phyloP scores from a whole-genome alignment of 1,284 basidiomycete genomes.

The Irpex sp. region DNA sequence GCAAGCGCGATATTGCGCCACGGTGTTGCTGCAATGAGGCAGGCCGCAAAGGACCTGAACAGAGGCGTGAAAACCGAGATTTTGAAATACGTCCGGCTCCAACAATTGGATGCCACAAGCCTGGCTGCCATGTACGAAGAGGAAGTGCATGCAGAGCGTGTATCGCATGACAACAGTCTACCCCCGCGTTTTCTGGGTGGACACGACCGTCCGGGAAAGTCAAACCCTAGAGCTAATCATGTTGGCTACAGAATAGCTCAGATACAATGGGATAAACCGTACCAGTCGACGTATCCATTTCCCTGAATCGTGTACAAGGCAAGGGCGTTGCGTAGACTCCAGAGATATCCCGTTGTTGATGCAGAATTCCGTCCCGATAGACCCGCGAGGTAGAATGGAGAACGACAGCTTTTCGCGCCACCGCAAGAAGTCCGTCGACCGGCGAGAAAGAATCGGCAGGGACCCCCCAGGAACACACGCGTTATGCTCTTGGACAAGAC shows the following conservation, averaged over 20 bases:
- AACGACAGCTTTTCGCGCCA: background rate
- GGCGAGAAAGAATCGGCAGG: background rate
- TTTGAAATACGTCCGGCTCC: background rate
- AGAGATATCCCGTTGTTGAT: background rate
- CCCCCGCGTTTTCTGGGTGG: background rate
- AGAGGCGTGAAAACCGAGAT: background rate
- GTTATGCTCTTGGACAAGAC: background rate
- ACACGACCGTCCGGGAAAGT: background rate
- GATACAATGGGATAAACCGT: conserved; percentile 9
- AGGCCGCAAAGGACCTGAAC: background rate
- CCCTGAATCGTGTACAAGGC: background rate
- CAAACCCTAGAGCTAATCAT: conserved; percentile 1
- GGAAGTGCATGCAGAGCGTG: background rate
- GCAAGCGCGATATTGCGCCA: background rate
- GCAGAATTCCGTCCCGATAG: background rate
- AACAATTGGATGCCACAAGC: background rate
- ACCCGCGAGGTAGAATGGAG: background rate
- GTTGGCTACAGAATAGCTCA: conserved; percentile 11
- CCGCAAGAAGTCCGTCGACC: background rate
- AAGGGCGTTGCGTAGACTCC: background rate
- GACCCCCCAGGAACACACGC: background rate
- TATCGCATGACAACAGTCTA: background rate
- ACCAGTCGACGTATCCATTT: background rate
- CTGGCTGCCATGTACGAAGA: background rate
- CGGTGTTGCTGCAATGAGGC: background rate